Percentiles rank a stretch among this genome's conserved stretches.
Evolutionary conservation across 2,329 filamentous ascomycete species (phyloP).

Genomic region (Claviceps cyperi): DNA sequence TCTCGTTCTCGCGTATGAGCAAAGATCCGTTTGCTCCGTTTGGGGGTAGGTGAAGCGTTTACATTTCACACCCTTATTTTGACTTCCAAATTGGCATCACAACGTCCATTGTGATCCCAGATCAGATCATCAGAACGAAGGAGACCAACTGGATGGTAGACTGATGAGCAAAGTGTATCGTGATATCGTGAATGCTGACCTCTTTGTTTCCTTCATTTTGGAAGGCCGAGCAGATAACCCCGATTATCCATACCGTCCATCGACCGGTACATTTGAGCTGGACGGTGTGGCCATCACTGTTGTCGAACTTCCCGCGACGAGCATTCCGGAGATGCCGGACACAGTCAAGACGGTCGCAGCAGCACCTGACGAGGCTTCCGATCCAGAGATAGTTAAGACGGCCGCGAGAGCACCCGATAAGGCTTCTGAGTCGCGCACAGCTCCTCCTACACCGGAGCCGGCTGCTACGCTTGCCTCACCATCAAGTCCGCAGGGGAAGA

Average conservation of each 20-base stretch:
- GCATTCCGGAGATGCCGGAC: conserved; percentile 3
- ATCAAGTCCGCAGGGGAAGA: conserved; percentile 15
- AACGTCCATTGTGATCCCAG: too few species aligned
- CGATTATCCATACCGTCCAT: conserved; percentile 14
- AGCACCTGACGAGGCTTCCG: conserved; percentile 1
- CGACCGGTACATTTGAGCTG: conserved; percentile 22
- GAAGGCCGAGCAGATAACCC: conserved; percentile 20
- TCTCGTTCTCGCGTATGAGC: conserved; percentile 8
- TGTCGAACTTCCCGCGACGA: conserved; percentile 19
- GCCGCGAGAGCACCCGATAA: neutral
- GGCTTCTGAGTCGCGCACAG: neutral
- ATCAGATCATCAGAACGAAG: too few species aligned
- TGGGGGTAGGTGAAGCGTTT: conserved; percentile 22
- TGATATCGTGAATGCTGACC: neutral
- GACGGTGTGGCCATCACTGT: conserved; percentile 18
- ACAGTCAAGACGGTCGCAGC: neutral
- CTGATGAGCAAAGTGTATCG: too few species aligned
- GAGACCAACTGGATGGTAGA: neutral
- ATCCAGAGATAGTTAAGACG: neutral
- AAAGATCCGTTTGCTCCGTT: conserved; percentile 28
- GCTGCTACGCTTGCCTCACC: conserved; percentile 21
- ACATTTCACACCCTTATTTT: neutral
- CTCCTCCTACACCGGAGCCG: conserved; percentile 13
- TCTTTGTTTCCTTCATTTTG: neutral
- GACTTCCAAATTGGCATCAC: too few species aligned